Conservation (phyloP, 169 alveolate species). For the Eimeria tenella region DNA sequence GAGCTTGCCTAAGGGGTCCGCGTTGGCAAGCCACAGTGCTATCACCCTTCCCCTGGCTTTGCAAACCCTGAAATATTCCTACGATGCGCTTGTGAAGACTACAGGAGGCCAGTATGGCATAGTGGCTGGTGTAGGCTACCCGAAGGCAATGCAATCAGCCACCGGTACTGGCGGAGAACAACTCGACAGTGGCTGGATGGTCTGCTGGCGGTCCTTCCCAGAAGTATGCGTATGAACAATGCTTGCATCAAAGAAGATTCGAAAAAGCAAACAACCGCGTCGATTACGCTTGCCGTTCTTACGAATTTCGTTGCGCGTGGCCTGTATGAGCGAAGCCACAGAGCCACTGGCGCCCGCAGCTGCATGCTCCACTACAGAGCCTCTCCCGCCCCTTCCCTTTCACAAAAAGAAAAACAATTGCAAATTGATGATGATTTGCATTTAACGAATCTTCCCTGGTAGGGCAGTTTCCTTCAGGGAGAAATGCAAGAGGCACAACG, state of each 20-base stretch:
- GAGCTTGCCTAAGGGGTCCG: too few relatives aligned
- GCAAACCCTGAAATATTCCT: too few relatives aligned
- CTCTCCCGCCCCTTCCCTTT: not conserved
- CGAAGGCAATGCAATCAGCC: too few relatives aligned
- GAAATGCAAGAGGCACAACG: conserved; percentile 30
- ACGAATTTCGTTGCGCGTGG: not conserved
- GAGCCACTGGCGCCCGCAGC: conserved; percentile 47
- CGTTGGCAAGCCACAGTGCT: too few relatives aligned
- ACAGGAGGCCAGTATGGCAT: too few relatives aligned
- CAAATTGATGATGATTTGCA: conserved; percentile 6
- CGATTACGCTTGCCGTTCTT: not conserved
- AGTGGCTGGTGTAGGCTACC: too few relatives aligned
- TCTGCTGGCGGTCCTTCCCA: too few relatives aligned
- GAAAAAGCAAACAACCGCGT: not conserved
- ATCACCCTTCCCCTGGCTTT: too few relatives aligned
- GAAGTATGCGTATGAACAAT: not conserved
- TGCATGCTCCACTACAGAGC: conserved; percentile 43
- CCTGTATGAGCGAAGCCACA: conserved; percentile 5
- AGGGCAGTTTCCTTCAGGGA: conserved; percentile 36
- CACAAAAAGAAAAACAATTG: not conserved
- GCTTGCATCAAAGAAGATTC: not conserved
- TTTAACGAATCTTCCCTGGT: not conserved
- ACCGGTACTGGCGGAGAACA: too few relatives aligned
- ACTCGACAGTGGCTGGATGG: too few relatives aligned
- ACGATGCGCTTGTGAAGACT: too few relatives aligned